Evolutionary conservation across 2,329 filamentous ascomycete species (phyloP), one percentile per base, ranked within the genome.

Genomic region (Thermomyces lanuginosus): DNA sequence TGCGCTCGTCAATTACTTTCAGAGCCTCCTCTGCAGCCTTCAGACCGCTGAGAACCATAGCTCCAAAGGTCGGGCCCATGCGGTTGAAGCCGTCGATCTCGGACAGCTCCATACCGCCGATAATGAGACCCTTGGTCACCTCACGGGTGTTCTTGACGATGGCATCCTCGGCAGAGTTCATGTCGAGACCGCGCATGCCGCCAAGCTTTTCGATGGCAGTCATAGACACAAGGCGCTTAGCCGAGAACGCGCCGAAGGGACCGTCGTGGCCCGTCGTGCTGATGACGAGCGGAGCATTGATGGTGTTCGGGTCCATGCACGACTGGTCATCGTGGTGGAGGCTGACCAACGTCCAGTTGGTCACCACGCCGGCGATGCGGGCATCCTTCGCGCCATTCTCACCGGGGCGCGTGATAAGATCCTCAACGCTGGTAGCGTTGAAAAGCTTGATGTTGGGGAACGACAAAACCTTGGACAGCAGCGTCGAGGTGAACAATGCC

Each of bases 221-320:
- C 82, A 92, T 92, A 53, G 74, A 79, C 24, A 91, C 83, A 21
- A 92, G 75, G 25, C 83, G 72, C 69, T 92, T 92, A 51, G 81
- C 83, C 38, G 61, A 78, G 63, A 93, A 93, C 26, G 83, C 83
- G 24, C 83, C 84, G 49, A 92, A 91, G 9, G 83, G 83, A 24
- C 70, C 84, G 39, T 93, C 83, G 45, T 93, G 83, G 26, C 83
- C 84, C 0, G 83, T 92, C 13, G 83, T 92, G 31, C 75, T 82
- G 60, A 93, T 78, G 46, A 92, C 64, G 32, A 92, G 55, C 1
- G 83, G 82, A 0, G 82, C 81, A 49, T 92, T 92, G 68, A 92
- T 92, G 44, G 83, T 92, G 69, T 89, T 92, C 40, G 83, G 83
- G 53, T 92, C 84, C 83, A 92, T 92, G 75, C 83, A 92, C 35